phyloP scores from a whole-genome alignment of 768 basidiomycete genomes.

The Boletellus ananas region DNA sequence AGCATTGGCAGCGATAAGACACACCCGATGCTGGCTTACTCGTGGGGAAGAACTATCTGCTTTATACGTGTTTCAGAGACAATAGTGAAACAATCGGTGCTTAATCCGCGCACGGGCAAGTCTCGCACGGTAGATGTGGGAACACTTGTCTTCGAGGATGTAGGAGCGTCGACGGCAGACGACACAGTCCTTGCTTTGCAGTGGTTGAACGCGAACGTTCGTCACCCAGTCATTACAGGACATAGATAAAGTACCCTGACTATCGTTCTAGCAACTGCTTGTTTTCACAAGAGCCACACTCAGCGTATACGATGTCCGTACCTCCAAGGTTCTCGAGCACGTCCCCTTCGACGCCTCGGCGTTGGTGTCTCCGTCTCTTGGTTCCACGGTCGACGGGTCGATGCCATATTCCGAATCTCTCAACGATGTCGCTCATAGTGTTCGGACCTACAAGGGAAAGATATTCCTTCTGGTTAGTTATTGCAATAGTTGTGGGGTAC shows the following conservation, averaged over 20 bases:
- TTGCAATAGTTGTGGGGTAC: neutral
- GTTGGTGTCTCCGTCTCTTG: conserved; percentile 52
- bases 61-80: conserved; percentile 66
- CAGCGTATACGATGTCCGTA: conserved; percentile 65
- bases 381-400: conserved; percentile 43
- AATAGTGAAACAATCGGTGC: conserved; percentile 45
- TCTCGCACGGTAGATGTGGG: conserved; percentile 57
- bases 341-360: conserved; percentile 53
- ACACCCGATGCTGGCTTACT: conserved; percentile 72
- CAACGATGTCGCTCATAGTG: conserved; percentile 60
- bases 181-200: conserved; percentile 69
- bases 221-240: conserved; percentile 37
- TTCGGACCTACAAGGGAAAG: conserved; percentile 84
- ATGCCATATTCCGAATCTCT: conserved; percentile 48
- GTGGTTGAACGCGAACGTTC: conserved; percentile 86
- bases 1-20: conserved; percentile 25
- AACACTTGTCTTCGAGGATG: conserved; percentile 58
- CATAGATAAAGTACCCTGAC: neutral
- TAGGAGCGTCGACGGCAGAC: conserved; percentile 55
- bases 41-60: conserved; percentile 72
- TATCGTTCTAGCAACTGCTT: conserved; percentile 57
- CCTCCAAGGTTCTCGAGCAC: conserved; percentile 57
- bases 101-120: conserved; percentile 59
- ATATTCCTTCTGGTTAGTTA: conserved; percentile 79
- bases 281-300: conserved; percentile 55